A percentile compares a stretch with the other conserved stretches of the same genome.
phyloP scores from a whole-genome alignment of 176 grass and related monocot species.

The Leersia perrieri region DNA sequence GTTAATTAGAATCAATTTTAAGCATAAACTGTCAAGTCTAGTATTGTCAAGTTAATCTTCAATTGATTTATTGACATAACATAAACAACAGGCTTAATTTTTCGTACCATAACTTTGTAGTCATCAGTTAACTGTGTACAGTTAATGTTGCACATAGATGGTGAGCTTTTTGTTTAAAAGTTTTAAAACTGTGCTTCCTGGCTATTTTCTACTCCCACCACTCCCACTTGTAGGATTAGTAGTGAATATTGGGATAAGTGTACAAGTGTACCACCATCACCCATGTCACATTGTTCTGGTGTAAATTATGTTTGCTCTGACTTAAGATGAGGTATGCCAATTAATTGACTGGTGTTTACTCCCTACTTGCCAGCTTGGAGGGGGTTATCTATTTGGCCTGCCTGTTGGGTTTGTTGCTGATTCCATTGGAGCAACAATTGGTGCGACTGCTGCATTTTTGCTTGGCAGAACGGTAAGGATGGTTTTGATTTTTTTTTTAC shows the following conservation, averaged over 20 bases:
- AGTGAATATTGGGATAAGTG: background rate
- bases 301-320: background rate
- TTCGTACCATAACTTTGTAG: background rate
- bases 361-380: conserved; percentile 76
- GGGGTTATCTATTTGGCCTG: conserved; percentile 95
- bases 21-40: background rate
- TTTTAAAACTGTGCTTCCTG: background rate
- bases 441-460: conserved; percentile 96
- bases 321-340: background rate
- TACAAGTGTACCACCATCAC: background rate
- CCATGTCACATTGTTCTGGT: background rate
- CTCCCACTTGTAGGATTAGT: background rate
- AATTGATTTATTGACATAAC: background rate
- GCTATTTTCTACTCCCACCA: background rate
- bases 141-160: background rate
- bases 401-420: conserved; percentile 95
- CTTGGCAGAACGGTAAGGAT: conserved; percentile 94
- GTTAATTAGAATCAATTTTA: background rate
- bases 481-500: conserved; percentile 12
- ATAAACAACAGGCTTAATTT: background rate
- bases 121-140: background rate
- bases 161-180: background rate
- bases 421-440: conserved; percentile 94
- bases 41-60: background rate
- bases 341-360: background rate